Base-by-base conservation (phyloP, 345 rosid genomes). In the Populus simonii region DNA sequence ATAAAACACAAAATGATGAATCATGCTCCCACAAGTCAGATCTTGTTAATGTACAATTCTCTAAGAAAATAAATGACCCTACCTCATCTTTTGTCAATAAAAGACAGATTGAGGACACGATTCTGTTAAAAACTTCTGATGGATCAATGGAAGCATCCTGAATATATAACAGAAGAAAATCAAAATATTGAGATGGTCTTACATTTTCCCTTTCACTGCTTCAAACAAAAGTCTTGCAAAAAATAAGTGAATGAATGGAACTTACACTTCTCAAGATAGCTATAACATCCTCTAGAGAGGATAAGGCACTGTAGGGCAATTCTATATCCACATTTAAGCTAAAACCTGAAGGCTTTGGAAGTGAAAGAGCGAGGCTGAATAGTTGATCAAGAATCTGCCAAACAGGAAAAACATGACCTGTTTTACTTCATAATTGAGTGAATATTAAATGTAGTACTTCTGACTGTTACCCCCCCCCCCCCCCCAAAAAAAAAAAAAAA, bases 121-220 rank as follows among this genome's bases (percentile, higher is more conserved):
- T 90, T 88, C 99, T 88, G 86, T 95, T 93, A 74, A 92, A 95
- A 87, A 95, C 96, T 85, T 95, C 97, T 22, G 99, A 95, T 57
- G 98, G 99, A 83, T 95, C 99, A 76, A 95, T 95, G 66, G 99
- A 95, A 81, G 98, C 93, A 88, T 95, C 98, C 99, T 95, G 94
- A 78, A 83, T 62, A 80, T 67, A 31, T 6, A 67, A 27, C 33
- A 78, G 68, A 61, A 4, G 22, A 6, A 5, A 69, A 66, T 15
- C 27, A 47, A 25, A 36, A 43, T 55, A 78, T 69, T n/a, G 36
- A 72, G 18, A 47, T 47, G 27, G 68, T 0, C 16, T 33, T 29
- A 13, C 61, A 66, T 29, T 61, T 73, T 66, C 38, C 73, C 25
- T 62, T 36, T 62, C 22, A 27, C 66, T 77, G 55, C 72, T 70